Evolutionary conservation across 805 yeast genomes (phyloP).

Genomic region (Tanozyma kutaoensis): DNA sequence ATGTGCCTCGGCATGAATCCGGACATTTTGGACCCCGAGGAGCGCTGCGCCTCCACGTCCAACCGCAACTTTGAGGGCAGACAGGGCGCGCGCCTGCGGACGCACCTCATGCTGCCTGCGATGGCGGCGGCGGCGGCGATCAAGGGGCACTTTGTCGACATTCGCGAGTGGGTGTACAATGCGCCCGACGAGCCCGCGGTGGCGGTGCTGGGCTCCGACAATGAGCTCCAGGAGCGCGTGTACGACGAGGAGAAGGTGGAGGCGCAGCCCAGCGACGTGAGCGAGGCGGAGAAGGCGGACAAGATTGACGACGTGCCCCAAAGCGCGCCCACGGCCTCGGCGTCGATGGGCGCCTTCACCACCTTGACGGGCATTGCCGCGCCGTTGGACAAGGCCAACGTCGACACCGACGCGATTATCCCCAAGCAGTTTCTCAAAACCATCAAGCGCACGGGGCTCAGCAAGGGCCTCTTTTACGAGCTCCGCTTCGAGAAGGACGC

Average conservation of each 20-base stretch:
- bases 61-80: constrained; percentile 99
- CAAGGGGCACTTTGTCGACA: constrained; percentile 80
- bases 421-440: constrained; percentile 98
- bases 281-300: constrained; percentile 34
- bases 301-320: constrained; percentile 52
- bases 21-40: constrained; percentile 87
- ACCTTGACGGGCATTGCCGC: constrained; percentile 82
- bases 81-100: constrained; percentile 93
- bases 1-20: constrained; percentile 99
- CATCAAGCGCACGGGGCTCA: constrained; percentile 91
- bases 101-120: constrained; percentile 96
- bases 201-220: constrained; percentile 30
- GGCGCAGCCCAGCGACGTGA: constrained; percentile 44
- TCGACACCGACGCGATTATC: constrained; percentile 96
- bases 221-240: constrained; percentile 44
- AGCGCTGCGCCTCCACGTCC: constrained; percentile 97
- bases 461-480: constrained; percentile 83
- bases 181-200: constrained; percentile 50
- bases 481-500: constrained; percentile 55
- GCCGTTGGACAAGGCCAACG: constrained; percentile 87
- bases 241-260: constrained; percentile 67
- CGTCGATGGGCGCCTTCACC: constrained; percentile 27
- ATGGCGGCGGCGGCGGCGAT: constrained; percentile 99
- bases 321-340: constrained; percentile 3
- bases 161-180: constrained; percentile 63